Conservation (phyloP, 352 stramenopile species). For the Saprolegnia parasitica region DNA sequence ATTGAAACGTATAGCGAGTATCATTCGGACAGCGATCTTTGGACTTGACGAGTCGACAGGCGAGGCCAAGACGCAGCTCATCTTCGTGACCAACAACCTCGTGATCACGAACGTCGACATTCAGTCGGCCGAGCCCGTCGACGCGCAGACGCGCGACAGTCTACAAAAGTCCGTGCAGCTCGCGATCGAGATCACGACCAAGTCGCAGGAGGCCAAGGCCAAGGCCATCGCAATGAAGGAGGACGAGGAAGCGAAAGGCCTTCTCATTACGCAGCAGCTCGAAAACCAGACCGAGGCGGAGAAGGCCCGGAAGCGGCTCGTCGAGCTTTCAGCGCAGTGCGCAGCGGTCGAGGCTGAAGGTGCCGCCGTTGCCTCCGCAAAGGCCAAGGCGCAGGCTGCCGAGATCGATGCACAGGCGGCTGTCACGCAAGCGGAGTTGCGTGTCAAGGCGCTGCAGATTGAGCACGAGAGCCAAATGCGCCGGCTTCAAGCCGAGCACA, state of each 20-base stretch:
- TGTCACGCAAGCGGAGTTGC: constrained; percentile 64
- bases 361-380: constrained; percentile 53
- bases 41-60: constrained; percentile 45
- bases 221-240: constrained; percentile 78
- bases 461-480: constrained; percentile 57
- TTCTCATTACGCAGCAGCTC: constrained; percentile 65
- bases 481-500: constrained; percentile 56
- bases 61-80: constrained; percentile 48
- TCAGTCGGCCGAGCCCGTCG: constrained; percentile 70
- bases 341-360: constrained; percentile 62
- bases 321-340: constrained; percentile 68
- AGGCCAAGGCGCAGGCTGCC: constrained; percentile 54
- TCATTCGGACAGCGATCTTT: constrained; percentile 79
- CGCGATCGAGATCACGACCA: constrained; percentile 83
- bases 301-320: constrained; percentile 66
- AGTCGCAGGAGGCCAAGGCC: constrained; percentile 71
- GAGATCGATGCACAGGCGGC: constrained; percentile 69
- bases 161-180: constrained; percentile 77
- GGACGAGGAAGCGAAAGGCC: constrained; percentile 69
- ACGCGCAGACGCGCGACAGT: constrained; percentile 63
- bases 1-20: constrained; percentile 36
- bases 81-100: constrained; percentile 71
- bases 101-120: constrained; percentile 82
- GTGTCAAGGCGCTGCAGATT: constrained; percentile 58
- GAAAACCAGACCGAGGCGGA: constrained; percentile 73